Conservation (phyloP, 805 yeast genomes). For the Pichia gijzeniarum region DNA sequence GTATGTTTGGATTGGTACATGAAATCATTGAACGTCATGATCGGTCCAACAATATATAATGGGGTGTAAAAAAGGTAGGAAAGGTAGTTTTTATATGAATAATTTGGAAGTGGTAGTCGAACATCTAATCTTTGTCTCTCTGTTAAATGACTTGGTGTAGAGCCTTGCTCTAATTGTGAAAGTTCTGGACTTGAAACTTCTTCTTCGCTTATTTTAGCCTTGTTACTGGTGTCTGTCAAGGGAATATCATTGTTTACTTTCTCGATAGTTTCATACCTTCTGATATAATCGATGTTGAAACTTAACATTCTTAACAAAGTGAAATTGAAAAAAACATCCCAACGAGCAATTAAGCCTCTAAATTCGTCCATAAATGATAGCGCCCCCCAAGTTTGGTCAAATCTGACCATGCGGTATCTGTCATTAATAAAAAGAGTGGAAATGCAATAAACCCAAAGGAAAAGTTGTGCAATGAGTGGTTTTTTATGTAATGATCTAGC, state of each 20-base stretch:
- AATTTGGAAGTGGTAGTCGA: constrained; percentile 55
- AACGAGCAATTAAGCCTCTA: constrained; percentile 74
- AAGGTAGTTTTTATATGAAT: constrained; percentile 57
- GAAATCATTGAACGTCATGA: constrained; percentile 87
- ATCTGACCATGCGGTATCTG: constrained; percentile 46
- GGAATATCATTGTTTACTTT: constrained; percentile 8
- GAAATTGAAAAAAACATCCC: constrained; percentile 96
- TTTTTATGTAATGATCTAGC: constrained; percentile 33
- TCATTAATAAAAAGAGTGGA: constrained; percentile 74
- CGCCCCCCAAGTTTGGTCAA: constrained; percentile 35
- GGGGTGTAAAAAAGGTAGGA: constrained; percentile 84
- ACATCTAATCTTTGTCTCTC: constrained; percentile 64
- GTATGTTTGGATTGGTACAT: constrained; percentile 60
- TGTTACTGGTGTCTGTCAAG: neutral
- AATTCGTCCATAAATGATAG: constrained; percentile 57
- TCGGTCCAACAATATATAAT: constrained; percentile 90
- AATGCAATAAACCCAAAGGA: constrained; percentile 78
- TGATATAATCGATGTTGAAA: constrained; percentile 69
- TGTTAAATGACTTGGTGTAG: constrained; percentile 26
- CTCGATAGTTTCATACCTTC: constrained; percentile 26
- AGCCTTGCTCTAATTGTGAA: neutral
- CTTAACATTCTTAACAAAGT: constrained; percentile 79
- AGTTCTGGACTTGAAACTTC: constrained; percentile 1
- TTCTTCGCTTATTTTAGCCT: constrained; percentile 16
- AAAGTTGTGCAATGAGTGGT: constrained; percentile 33